Evolutionary conservation across 1,139 yeast species (phyloP), one percentile per base, ranked within the genome.

Genomic region (Protomyces arabidopsidicola): DNA sequence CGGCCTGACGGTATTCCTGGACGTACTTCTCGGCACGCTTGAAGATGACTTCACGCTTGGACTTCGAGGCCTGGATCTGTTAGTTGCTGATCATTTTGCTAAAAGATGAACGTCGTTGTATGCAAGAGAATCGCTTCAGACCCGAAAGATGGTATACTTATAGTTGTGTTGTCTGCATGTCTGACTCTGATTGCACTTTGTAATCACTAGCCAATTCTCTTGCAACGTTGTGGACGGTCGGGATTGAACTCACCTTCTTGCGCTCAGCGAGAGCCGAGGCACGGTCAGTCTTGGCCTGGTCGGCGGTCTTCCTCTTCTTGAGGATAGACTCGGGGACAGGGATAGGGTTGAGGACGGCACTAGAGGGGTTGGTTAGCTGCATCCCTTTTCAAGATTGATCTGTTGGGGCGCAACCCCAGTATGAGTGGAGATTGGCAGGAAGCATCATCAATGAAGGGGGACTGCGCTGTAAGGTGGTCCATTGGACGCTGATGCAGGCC

Each of bases 21-120:
- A 88, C 89, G 90, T 93, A 93, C 81, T 91, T 91, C 82, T 96
- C 97, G 77, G 96, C 93, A 86, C 98, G 90, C 81, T 90, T 90
- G 81, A 87, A 88, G 82, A 91, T 86, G 76, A 90, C 93, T 78
- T 89, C 85, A 84, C 97, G 89, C 88, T 91, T 91, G 81, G 71
- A 74, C 71, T 74, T 70, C 65, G 68, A 67, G 58, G 70, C 73
- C 73, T 66, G 52, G 24, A 45, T 48, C 52, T 24, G 42, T 65
- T 63, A 60, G 67, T 34, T 12, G 1, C 9, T 27, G 5, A 6
- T 9, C 42, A 9, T n/a, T 50, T 36, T 5, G 10, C 10, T 12
- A 18, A 48, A 3, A 50, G 60, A 31, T 22, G 34, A 24, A 3
- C 16, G 12, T n/a, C 5, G 51, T 1, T 22, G 51, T 5, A 22